Evolutionary conservation across 108 stramenopile species (phyloP), one percentile per base, ranked within the genome.

Genomic region (Epithemia pelagica): DNA sequence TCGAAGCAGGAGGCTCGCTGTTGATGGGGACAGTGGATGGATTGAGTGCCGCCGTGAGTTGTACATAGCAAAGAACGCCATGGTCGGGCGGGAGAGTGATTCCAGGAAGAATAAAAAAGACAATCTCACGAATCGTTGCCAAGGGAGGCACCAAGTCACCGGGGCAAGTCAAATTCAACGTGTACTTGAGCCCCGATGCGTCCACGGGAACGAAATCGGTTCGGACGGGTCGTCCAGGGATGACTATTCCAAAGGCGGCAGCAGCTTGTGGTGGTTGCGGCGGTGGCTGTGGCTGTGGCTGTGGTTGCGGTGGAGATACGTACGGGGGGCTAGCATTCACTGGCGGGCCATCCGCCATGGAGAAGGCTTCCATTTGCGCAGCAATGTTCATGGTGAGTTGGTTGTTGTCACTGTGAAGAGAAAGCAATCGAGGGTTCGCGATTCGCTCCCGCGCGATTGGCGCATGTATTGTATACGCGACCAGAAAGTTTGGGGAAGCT

Each of bases 51-150:
- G 64, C 64, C 30, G 70, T 64, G 18, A 83, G 52, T 76, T 89
- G 88, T 87, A 88, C 89, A 71, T 89, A 93, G 29, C 88, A 52
- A 54, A 90, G 55, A 0, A 86, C 75, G n/a, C 92, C 92, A 54
- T 76, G 73, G 27, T 83, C 68, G 19, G 78, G 75, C 1, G 90
- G 90, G 2, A 91, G 52, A 1, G 75, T 71, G 0, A 79, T 69
- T 28, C 72, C 74, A 0, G 88, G 85, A 1, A 85, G 54, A 1
- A 90, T 32, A 61, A 90, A 93, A 64, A 81, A 87, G 21, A 89
- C 87, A 62, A 92, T 54, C 32, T 92, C 91, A 61, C 77, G 75
- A 29, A 92, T 73, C 27, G 81, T 59, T 32, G 81, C 59, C 63
- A 82, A 74, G 66, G 79, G 84, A 54, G 59, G 32, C 57, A 70